phyloP scores from a whole-genome alignment of 2,329 filamentous ascomycete species.

The Penicillium sp. region DNA sequence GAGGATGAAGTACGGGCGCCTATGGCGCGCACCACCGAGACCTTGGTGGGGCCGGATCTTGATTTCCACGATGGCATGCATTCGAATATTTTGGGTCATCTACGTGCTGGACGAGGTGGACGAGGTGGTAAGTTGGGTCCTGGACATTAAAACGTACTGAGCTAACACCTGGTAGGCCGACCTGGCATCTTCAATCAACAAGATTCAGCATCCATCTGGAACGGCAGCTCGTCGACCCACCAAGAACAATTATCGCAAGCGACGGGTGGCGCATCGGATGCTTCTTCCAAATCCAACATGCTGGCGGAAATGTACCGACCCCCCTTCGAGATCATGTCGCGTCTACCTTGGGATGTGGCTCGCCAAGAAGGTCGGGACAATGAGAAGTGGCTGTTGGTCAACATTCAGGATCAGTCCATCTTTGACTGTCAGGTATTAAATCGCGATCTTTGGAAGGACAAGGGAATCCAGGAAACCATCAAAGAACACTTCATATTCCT shows the following conservation, averaged over 20 bases:
- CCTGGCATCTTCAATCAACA: constrained; percentile 70
- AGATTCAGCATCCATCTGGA: constrained; percentile 59
- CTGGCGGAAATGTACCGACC: constrained; percentile 91
- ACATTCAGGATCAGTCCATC: constrained; percentile 88
- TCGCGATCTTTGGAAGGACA: constrained; percentile 92
- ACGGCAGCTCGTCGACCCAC: constrained; percentile 51
- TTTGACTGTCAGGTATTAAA: constrained; percentile 96
- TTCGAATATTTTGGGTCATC: constrained; percentile 64
- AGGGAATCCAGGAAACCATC: constrained; percentile 73
- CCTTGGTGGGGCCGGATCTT: constrained; percentile 72
- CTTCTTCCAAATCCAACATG: constrained; percentile 69
- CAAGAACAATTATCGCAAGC: constrained; percentile 58
- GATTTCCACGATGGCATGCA: constrained; percentile 58
- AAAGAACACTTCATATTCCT: constrained; percentile 93
- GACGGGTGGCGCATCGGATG: constrained; percentile 64
- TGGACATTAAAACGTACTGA: neutral
- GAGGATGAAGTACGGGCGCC: constrained; percentile 76
- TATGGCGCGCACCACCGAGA: constrained; percentile 88
- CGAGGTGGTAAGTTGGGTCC: constrained; percentile 33
- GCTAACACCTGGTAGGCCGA: constrained; percentile 36
- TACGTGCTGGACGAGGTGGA: constrained; percentile 49
- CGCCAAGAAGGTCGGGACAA: constrained; percentile 81
- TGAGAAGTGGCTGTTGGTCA: constrained; percentile 93
- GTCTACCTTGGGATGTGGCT: constrained; percentile 77
- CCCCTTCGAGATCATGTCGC: constrained; percentile 84